Conservation (phyloP, 2,329 filamentous ascomycete species). For the Aspergillus candidus region DNA sequence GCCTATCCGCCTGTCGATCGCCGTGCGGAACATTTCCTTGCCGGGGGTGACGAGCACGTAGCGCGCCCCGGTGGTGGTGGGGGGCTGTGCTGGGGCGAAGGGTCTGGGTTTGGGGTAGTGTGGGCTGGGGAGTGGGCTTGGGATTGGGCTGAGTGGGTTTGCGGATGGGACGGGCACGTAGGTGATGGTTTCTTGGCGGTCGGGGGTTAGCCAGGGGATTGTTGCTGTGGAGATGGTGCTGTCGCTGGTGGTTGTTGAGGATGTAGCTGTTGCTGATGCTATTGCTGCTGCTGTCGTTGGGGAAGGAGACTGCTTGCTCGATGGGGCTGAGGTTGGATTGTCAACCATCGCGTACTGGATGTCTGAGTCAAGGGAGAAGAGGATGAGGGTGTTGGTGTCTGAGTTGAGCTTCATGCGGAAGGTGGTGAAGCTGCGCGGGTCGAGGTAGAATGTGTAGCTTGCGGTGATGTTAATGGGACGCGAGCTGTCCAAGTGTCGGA, state of each 20-base stretch:
- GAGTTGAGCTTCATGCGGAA: slow-evolving; percentile 28
- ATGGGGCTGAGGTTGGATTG: neutral
- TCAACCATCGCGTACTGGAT: slow-evolving; percentile 20
- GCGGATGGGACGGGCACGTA: slow-evolving; percentile 7
- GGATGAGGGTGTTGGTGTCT: slow-evolving; percentile 22
- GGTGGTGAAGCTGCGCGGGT: slow-evolving; percentile 28
- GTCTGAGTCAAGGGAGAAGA: slow-evolving; percentile 24
- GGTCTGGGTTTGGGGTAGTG: neutral
- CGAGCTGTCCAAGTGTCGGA: slow-evolving; percentile 13
- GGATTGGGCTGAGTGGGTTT: too few relatives aligned
- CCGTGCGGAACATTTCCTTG: slow-evolving; percentile 20
- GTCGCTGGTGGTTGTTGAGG: slow-evolving; percentile 5
- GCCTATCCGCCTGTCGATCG: slow-evolving; percentile 21
- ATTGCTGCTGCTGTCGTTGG: neutral
- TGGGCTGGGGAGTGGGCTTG: too few relatives aligned
- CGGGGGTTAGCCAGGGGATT: slow-evolving; percentile 22
- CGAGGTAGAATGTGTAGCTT: slow-evolving; percentile 25
- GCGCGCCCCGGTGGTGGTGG: slow-evolving; percentile 7
- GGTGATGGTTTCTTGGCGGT: slow-evolving; percentile 20
- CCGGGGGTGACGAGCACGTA: slow-evolving; percentile 26
- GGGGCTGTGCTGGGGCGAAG: neutral
- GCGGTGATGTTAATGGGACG: slow-evolving; percentile 16
- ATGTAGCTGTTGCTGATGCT: slow-evolving; percentile 1
- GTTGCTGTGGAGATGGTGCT: neutral
- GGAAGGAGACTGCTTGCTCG: neutral